A percentile compares a stretch with the other conserved stretches of the same genome.
phyloP scores from a whole-genome alignment of 140 eudicot genomes.

The Cichorium intybus region DNA sequence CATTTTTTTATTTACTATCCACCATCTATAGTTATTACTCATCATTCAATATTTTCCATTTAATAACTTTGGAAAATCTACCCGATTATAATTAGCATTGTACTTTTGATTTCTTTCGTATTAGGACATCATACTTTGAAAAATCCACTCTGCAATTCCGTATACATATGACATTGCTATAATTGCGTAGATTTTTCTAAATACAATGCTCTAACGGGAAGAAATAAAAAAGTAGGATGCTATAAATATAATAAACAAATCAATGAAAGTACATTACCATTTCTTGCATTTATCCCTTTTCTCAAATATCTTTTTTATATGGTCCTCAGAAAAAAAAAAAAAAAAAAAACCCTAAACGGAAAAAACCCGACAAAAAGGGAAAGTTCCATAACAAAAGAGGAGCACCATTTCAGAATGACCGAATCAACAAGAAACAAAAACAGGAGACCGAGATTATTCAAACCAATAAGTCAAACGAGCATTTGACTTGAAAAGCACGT shows the following conservation, averaged over 20 bases:
- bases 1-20: too few species aligned
- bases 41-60: background rate
- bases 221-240: background rate
- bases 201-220: background rate
- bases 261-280: too few species aligned
- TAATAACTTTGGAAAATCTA: too few species aligned
- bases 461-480: constrained; percentile 23
- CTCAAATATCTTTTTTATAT: background rate
- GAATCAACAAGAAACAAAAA: constrained; percentile 33
- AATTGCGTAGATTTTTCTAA: background rate
- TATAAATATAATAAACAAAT: too few species aligned
- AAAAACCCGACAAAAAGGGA: constrained; percentile 33
- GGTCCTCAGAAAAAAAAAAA: constrained; percentile 40
- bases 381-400: constrained; percentile 58
- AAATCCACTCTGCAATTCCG: too few species aligned
- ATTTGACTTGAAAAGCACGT: too few species aligned
- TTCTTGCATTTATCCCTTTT: background rate
- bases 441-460: constrained; percentile 21
- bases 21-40: background rate
- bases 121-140: background rate
- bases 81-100: too few species aligned
- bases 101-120: too few species aligned
- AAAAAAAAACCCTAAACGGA: constrained; percentile 23
- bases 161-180: too few species aligned
- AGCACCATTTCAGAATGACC: constrained; percentile 32